Evolutionary conservation across 169 alveolate genomes (phyloP), one percentile per base, ranked within the genome.

Genomic region (Babesia gibsoni): DNA sequence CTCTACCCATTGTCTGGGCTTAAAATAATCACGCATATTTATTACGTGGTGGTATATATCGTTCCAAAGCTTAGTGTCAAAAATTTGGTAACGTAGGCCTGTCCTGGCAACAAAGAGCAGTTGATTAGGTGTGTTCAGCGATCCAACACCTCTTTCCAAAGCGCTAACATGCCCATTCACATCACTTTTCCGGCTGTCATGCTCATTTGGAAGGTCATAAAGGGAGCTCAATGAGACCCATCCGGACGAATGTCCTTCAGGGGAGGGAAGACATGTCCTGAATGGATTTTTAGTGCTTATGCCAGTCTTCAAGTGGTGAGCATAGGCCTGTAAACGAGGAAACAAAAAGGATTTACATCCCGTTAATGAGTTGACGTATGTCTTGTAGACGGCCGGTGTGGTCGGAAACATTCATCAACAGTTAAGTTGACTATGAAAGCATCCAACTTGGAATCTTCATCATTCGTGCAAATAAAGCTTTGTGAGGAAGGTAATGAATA

Each of bases 1-100:
- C 48, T 72, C 74, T 4, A 86, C 84, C 85, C 88, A 72, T 49
- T 87, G 88, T 43, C 78, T 77, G 20, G 90, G 88, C 20, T 52
- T 48, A 42, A 78, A 67, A 14, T 65, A 64, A n/a, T 72, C 73
- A 29, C 73, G 63, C 22, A 82, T 54, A n/a, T 75, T 75, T 49
- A 72, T 56, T 33, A 85, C 43, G 32, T 65, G 65, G 1, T 82
- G 53, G 66, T 82, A 79, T 7, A 87, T 52, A 45, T 78, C 74
- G 37, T 81, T 66, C 92, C 92, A 87, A 20, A 87, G 52, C 35
- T 35, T 42, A 9, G 73, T 52, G 63, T 87, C 92, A 52, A 78
- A 75, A n/a, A 87, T 73, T 52, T 87, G 92, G 73, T 52, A 82
- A 25, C 63, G 39, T 27, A 77, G 67, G 42, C 89, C 81, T 54